phyloP scores from a whole-genome alignment of 768 basidiomycete genomes.

The Daedaleopsis sinensis region DNA sequence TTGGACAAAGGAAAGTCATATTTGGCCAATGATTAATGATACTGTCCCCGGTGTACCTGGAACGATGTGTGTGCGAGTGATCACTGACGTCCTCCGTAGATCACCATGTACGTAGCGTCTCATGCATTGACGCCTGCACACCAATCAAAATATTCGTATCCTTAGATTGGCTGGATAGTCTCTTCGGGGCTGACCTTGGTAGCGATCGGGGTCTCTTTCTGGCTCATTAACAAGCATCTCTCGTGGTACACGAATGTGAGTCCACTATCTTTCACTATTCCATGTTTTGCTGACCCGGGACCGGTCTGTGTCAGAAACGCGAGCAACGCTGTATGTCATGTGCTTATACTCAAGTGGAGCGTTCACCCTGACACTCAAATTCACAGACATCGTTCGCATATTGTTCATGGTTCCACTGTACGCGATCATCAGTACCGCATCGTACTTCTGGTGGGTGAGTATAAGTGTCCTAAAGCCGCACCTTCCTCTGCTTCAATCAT shows the following conservation, averaged over 20 bases:
- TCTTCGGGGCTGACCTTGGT: constrained; percentile 60
- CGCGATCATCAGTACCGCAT: constrained; percentile 64
- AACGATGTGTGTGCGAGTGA: not conserved
- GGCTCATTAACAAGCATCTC: constrained; percentile 77
- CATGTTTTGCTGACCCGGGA: not conserved
- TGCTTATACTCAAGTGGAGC: not conserved
- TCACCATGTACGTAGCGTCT: constrained; percentile 62
- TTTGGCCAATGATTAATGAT: too few species aligned
- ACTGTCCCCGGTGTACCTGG: not conserved
- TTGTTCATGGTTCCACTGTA: constrained; percentile 83
- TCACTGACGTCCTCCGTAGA: constrained; percentile 37
- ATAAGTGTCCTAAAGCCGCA: too few species aligned
- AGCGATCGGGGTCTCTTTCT: constrained; percentile 60
- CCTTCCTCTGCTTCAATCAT: not conserved
- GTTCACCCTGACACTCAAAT: not conserved
- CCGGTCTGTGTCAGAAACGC: constrained; percentile 15
- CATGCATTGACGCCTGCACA: too few species aligned
- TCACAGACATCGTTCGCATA: constrained; percentile 67
- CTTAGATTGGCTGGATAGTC: constrained; percentile 77
- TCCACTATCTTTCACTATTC: not conserved
- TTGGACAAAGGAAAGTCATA: too few species aligned
- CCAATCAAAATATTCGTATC: not conserved
- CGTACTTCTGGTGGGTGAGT: constrained; percentile 72
- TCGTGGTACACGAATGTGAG: constrained; percentile 72
- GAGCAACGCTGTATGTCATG: constrained; percentile 63